Evolutionary conservation across 495 filamentous ascomycete genomes (phyloP).

Genomic region (Xylaria flabelliformis): DNA sequence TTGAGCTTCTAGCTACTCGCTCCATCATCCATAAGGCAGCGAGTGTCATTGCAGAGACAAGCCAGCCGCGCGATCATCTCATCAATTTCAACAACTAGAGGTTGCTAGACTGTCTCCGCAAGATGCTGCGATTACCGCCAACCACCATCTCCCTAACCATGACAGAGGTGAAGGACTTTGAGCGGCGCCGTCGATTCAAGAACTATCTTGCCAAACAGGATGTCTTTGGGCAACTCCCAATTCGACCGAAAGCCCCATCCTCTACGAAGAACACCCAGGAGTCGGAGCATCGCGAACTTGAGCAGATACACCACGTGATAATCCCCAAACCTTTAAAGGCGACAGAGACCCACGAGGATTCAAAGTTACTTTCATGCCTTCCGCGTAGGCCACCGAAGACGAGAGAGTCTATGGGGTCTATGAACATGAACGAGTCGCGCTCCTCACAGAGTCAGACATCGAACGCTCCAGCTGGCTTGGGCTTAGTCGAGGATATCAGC

Average conservation of each 20-base stretch:
- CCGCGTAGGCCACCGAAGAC: slow-evolving; percentile 30
- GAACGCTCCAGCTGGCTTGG: slow-evolving; percentile 14
- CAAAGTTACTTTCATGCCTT: slow-evolving; percentile 25
- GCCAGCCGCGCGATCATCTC: too few species aligned
- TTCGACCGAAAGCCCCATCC: slow-evolving; percentile 27
- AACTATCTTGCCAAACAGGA: slow-evolving; percentile 43
- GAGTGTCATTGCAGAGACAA: too few species aligned
- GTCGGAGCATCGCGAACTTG: slow-evolving; percentile 25
- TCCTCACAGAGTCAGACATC: slow-evolving; percentile 31
- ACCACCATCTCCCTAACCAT: slow-evolving; percentile 61
- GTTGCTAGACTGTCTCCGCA: slow-evolving; percentile 24
- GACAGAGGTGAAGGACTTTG: slow-evolving; percentile 59
- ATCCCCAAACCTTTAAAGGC: slow-evolving; percentile 16
- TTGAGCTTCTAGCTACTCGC: background rate
- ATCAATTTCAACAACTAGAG: background rate
- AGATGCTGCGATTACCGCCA: slow-evolving; percentile 63
- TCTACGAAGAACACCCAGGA: slow-evolving; percentile 21
- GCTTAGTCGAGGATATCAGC: slow-evolving; percentile 30
- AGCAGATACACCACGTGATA: slow-evolving; percentile 16
- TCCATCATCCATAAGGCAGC: background rate
- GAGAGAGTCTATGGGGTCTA: slow-evolving; percentile 24
- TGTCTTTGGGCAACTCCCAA: slow-evolving; percentile 28
- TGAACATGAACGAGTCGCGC: slow-evolving; percentile 26
- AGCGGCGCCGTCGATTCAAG: slow-evolving; percentile 48
- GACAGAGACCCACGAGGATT: slow-evolving; percentile 23